Conservation (phyloP, 495 filamentous ascomycete species). For the Xylaria grammica region DNA sequence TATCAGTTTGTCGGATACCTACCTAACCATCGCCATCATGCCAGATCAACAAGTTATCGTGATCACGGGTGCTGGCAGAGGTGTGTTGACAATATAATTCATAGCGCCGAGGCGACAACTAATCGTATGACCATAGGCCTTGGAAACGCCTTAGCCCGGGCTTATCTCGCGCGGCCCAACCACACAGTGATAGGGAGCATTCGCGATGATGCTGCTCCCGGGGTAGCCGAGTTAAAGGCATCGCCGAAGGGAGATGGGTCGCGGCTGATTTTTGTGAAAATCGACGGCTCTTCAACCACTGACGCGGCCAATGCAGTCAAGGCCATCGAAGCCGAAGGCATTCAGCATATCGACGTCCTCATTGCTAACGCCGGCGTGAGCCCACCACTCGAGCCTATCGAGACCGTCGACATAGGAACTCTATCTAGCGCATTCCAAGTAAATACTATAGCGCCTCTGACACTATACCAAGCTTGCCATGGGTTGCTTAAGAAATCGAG, state of each 20-base stretch:
- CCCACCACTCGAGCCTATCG: slow-evolving; percentile 14
- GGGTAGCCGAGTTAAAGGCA: no score
- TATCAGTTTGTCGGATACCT: no score
- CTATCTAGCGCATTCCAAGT: slow-evolving; percentile 20
- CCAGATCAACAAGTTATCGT: slow-evolving; percentile 23
- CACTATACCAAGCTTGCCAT: slow-evolving; percentile 29
- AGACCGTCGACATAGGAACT: slow-evolving; percentile 18
- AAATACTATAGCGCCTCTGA: slow-evolving; percentile 30
- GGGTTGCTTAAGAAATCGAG: slow-evolving; percentile 28
- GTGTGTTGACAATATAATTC: slow-evolving; percentile 21
- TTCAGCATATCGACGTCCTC: slow-evolving; percentile 29
- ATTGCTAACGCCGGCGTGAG: slow-evolving; percentile 32
- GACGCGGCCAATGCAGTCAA: slow-evolving; percentile 32
- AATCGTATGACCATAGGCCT: no score
- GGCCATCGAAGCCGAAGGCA: slow-evolving; percentile 8
- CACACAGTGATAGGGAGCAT: no score
- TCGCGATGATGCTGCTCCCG: no score
- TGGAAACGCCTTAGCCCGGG: no score
- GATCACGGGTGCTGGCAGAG: slow-evolving; percentile 27
- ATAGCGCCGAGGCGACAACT: slow-evolving; percentile 22
- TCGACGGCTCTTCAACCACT: slow-evolving; percentile 30
- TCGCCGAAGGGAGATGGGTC: no score
- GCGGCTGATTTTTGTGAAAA: slow-evolving; percentile 27
- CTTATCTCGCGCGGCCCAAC: no score
- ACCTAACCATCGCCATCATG: slow-evolving; percentile 10